A percentile compares a stretch with the other conserved stretches of the same genome.
phyloP scores from a whole-genome alignment of 495 filamentous ascomycete species.

The Aspergillus kassunensis region DNA sequence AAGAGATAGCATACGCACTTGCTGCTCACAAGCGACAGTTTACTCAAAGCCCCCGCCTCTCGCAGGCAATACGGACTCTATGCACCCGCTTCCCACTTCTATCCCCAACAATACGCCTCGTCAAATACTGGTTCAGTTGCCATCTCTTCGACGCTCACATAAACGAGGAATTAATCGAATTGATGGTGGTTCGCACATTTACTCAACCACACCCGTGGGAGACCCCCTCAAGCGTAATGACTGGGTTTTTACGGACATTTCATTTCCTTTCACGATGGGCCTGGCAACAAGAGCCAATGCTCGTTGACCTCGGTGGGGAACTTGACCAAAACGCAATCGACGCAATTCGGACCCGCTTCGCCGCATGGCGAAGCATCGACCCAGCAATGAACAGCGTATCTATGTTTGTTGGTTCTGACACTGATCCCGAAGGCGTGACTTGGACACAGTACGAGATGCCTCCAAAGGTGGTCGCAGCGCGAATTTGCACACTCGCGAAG shows the following conservation, averaged over 20 bases:
- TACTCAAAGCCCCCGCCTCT: constrained; percentile 69
- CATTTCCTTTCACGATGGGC: constrained; percentile 80
- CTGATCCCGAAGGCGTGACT: constrained; percentile 70
- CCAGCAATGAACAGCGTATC: constrained; percentile 79
- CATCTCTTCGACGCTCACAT: constrained; percentile 78
- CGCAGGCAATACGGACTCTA: constrained; percentile 70
- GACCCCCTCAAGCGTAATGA: constrained; percentile 69
- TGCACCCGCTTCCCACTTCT: constrained; percentile 78
- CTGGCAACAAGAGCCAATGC: constrained; percentile 77
- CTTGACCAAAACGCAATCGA: constrained; percentile 50
- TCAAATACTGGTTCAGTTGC: constrained; percentile 83
- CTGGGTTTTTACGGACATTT: constrained; percentile 77
- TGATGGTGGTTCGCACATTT: constrained; percentile 71
- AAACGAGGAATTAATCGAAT: constrained; percentile 75
- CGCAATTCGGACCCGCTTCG: constrained; percentile 63
- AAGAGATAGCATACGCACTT: constrained; percentile 63
- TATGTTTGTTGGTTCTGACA: constrained; percentile 75
- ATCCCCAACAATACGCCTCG: constrained; percentile 79
- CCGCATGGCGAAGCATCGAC: constrained; percentile 76
- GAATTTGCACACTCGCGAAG: constrained; percentile 76
- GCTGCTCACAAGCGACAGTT: constrained; percentile 68
- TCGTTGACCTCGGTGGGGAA: constrained; percentile 65
- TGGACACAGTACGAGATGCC: constrained; percentile 72
- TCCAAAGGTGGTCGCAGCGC: constrained; percentile 74
- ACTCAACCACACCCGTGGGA: constrained; percentile 80